Base-by-base conservation (phyloP, 805 yeast genomes). In the Yamadazyma akitaensis region DNA sequence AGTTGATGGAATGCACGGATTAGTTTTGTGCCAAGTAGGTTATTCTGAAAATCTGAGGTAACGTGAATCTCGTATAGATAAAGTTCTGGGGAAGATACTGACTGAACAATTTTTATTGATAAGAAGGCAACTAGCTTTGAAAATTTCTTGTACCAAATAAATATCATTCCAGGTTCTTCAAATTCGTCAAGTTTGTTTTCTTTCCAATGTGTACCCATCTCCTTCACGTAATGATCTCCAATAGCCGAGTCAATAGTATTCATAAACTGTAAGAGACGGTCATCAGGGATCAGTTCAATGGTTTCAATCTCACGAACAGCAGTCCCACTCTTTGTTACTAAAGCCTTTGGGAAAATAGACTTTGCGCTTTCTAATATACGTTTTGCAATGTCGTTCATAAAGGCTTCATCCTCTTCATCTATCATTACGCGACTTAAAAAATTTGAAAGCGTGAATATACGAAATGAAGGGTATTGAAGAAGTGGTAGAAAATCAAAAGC, bases 11-110 rank as follows among this genome's bases (percentile, higher is more conserved):
- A 64, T 0, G 47, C 14, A 0, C 33, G 24, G 47, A 81, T 60
- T n/a, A 80, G 50, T 10, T 14, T 14, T 0, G 69, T 40, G 0
- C 86, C 87, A 0, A 73, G 24, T 8, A 61, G 54, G 2, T 39
- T 32, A 1, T 63, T 61, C 40, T 79, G 77, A 46, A 51, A 66
- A 10, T 40, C 13, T 1, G 67, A 64, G 1, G 47, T 26, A 0
- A 81, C 59, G 45, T 82, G 87, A 32, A 82, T 75, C 55, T 82
- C 87, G 52, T 79, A 82, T 9, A 82, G 62, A 52, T 81, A 82
- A 8, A 81, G 46, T 13, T 73, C 74, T 41, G 66, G 59, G 4
- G 53, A 51, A 9, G 60, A 71, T 25, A 65, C 63, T 42, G 77
- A 80, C 8, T 51, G 30, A 0, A 77, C 72, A n/a, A 75, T 44